Percentiles rank a stretch among this genome's conserved stretches.
Evolutionary conservation across 1,284 basidiomycete species (phyloP).

Genomic region (Apiotrichum gamsii): DNA sequence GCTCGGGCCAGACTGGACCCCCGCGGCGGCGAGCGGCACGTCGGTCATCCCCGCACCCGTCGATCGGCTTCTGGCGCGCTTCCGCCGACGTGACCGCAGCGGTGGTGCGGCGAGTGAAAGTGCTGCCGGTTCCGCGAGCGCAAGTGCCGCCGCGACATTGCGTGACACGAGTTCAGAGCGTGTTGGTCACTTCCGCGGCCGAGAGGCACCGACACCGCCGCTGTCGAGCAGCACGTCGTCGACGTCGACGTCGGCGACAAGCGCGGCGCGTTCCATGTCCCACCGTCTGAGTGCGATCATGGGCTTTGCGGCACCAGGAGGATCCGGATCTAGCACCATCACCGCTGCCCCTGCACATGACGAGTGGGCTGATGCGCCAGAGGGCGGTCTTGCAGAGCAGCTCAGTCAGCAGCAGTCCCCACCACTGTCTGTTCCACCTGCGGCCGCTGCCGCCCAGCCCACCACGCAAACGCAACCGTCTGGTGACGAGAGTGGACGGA

Average conservation of each 20-base stretch:
- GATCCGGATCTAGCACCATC: no score
- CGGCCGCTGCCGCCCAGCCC: slow-evolving; percentile 1
- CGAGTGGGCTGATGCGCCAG: not conserved
- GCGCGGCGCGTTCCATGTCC: slow-evolving; percentile 1
- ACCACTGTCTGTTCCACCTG: not conserved
- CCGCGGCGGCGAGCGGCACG: slow-evolving; percentile 2
- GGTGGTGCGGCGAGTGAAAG: no score
- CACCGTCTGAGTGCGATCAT: slow-evolving; percentile 20
- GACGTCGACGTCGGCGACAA: not conserved
- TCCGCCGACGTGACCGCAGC: slow-evolving; percentile 18
- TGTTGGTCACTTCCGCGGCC: no score
- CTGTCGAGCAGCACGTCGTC: not conserved
- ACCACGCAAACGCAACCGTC: slow-evolving; percentile 2
- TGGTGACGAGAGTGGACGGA: slow-evolving; percentile 9
- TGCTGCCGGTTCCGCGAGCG: no score
- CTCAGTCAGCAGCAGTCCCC: not conserved
- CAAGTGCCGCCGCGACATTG: not conserved
- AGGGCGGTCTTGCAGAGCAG: not conserved
- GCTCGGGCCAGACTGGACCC: slow-evolving; percentile 25
- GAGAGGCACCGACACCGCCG: not conserved
- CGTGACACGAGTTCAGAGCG: no score
- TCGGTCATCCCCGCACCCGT: not conserved
- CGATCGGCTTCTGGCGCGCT: slow-evolving; percentile 16
- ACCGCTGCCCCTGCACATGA: no score
- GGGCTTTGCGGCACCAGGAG: slow-evolving; percentile 13